Evolutionary conservation across 2,329 filamentous ascomycete genomes (phyloP), one percentile per base, ranked within the genome.

Genomic region (Malbranchea cinnamomea): DNA sequence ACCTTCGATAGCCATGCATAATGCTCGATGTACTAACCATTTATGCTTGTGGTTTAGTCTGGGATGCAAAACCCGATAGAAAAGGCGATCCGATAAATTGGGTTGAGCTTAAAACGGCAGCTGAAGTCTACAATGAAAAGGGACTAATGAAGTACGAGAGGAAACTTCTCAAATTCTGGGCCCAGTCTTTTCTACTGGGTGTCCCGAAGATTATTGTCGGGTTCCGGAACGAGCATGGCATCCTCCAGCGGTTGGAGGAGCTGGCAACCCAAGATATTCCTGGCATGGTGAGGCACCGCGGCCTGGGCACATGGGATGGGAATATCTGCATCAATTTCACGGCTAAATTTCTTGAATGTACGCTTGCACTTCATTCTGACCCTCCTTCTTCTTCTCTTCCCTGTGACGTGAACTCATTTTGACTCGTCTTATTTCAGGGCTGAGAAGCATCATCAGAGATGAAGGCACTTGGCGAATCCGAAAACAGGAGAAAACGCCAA

Each of bases 141-240:
- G 80, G 89, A 45, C 65, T 73, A 47, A 56, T 76, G 12, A 78
- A 74, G 38, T 93, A 87, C 49, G 81, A 94, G 54, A 71, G 80
- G 28, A 95, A 95, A 52, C 67, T 95, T 32, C 70, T 92, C 55
- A 91, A 91, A 47, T 93, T 87, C 57, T 98, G 89, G 89, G 82
- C 87, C 9, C 89, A 95, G 53, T 92, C 81, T 0, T 98, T 93
- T 48, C 65, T 98, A 2, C 74, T 98, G 2, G 87, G 87, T 23
- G 85, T 95, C 1, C 83, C 84, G 1, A 89, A 77, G 41, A 82
- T 98, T 40, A 73, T 94, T 26, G 79, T 98, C 17, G 89, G 89
- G 1, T 94, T 89, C 51, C 74, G 89, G 27, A 75, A 70, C 19
- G 71, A 67, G 33, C 48, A 75, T 32, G 87, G 89, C 5, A 68